A percentile compares a stretch with the other conserved stretches of the same genome.
Evolutionary conservation across 495 filamentous ascomycete species (phyloP).

Genomic region (Lichenothelia convexa): DNA sequence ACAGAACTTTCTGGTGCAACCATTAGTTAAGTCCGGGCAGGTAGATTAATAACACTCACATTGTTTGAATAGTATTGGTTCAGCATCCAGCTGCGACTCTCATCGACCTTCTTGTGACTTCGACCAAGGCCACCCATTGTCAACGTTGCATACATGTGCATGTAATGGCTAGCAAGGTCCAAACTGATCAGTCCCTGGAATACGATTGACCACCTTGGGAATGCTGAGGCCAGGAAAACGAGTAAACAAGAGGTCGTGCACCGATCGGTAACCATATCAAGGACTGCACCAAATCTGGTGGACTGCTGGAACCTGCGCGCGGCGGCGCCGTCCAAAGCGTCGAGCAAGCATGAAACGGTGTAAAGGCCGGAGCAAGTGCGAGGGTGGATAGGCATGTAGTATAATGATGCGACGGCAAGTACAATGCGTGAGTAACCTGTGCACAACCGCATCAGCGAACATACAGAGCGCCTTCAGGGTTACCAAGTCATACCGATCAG

Average conservation of each 20-base stretch:
- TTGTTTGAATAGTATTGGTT: conserved; percentile 95
- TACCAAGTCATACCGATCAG: conserved; percentile 57
- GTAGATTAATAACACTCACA: conserved; percentile 31
- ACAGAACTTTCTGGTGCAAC: conserved; percentile 57
- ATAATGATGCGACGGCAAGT: conserved; percentile 77
- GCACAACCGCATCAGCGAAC: conserved; percentile 3
- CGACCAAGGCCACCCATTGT: conserved; percentile 58
- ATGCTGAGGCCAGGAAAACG: conserved; percentile 82
- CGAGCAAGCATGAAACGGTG: conserved; percentile 77
- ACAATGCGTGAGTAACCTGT: conserved; percentile 77
- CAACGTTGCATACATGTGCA: conserved; percentile 92
- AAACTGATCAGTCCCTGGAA: conserved; percentile 86
- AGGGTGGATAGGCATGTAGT: conserved; percentile 96
- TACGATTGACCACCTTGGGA: conserved; percentile 75
- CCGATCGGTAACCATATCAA: conserved; percentile 95
- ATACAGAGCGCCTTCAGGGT: neutral
- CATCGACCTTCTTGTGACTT: conserved; percentile 89
- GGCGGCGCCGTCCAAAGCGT: conserved; percentile 82
- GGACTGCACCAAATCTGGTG: conserved; percentile 82
- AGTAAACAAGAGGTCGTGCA: conserved; percentile 89
- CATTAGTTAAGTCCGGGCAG: neutral
- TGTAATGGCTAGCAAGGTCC: conserved; percentile 90
- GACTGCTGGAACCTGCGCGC: conserved; percentile 78
- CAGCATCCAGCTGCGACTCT: conserved; percentile 56
- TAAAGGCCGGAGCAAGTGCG: conserved; percentile 86